Conservation (phyloP, 129 eudicot species). For the Arctium lappa region DNA sequence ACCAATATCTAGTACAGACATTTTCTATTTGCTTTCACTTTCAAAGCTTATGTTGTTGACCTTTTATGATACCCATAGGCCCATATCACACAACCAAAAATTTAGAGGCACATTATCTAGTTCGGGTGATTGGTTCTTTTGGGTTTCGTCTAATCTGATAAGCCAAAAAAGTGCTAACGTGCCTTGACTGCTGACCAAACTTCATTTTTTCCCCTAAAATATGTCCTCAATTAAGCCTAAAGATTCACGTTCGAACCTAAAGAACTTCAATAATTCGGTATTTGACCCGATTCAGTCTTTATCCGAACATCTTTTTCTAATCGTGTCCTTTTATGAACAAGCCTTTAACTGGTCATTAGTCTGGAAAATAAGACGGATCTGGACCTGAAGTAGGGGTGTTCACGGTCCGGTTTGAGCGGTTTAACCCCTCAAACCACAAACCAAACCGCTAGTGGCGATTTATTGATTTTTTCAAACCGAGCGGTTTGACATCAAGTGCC, state of each 20-base stretch:
- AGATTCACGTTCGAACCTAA: neutral
- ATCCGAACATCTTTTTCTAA: neutral
- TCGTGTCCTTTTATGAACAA: neutral
- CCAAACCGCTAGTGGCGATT: too few species aligned
- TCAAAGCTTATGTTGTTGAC: neutral
- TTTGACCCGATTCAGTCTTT: neutral
- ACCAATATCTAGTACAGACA: neutral
- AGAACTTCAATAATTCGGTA: neutral
- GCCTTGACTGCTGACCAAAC: neutral
- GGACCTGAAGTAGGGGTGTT: neutral
- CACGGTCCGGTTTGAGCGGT: too few species aligned
- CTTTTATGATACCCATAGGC: constrained; percentile 10
- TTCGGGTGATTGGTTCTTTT: neutral
- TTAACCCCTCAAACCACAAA: neutral
- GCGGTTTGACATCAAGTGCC: too few species aligned
- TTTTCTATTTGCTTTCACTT: neutral
- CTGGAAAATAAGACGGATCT: neutral
- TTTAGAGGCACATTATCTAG: neutral
- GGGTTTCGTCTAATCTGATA: neutral
- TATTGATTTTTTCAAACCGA: too few species aligned
- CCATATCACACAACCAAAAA: constrained; percentile 8
- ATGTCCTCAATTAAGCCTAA: neutral
- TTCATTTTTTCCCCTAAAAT: neutral
- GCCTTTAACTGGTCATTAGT: neutral
- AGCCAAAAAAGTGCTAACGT: neutral